These are phyloP conservation scores for Colletotrichum caudatum DNA, from an alignment of 2,329 filamentous ascomycete genomes.

Conservation along the genomic window DNA sequence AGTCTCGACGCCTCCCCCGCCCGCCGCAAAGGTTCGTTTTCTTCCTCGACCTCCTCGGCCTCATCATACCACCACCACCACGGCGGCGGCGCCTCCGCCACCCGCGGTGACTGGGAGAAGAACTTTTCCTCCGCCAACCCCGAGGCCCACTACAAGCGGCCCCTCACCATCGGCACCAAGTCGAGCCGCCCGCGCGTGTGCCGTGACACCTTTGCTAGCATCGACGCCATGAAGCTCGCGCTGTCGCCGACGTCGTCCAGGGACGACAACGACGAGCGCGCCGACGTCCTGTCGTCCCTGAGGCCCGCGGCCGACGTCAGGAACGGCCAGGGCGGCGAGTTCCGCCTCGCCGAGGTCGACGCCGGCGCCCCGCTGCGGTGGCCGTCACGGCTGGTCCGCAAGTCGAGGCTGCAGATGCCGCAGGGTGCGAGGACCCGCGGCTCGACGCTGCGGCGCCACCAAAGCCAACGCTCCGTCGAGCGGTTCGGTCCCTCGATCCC, in stretches of 20 bases:
- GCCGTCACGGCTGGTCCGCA: slow-evolving; percentile 22
- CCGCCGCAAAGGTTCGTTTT: slow-evolving; percentile 4
- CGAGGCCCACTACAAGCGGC: slow-evolving; percentile 32
- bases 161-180: slow-evolving; percentile 43
- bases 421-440: background rate
- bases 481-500: background rate
- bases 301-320: slow-evolving; percentile 7
- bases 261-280: slow-evolving; percentile 21
- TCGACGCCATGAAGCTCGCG: slow-evolving; percentile 7
- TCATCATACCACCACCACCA: background rate
- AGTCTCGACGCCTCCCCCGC: slow-evolving; percentile 13
- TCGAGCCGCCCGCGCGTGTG: slow-evolving; percentile 19
- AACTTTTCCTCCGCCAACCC: slow-evolving; percentile 31
- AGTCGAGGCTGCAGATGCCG: slow-evolving; percentile 29
- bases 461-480: slow-evolving; percentile 6
- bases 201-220: slow-evolving; percentile 30
- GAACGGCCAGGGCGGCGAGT: slow-evolving; percentile 15
- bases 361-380: slow-evolving; percentile 15
- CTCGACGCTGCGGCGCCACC: slow-evolving; percentile 7
- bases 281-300: slow-evolving; percentile 12
- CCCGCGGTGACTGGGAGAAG: slow-evolving; percentile 34
- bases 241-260: background rate
- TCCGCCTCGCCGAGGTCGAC: slow-evolving; percentile 29
- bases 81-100: background rate
- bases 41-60: background rate